Percentiles rank a stretch among this genome's conserved stretches.
phyloP scores from a whole-genome alignment of 176 grass and related monocot species.

The Zea luxurians region DNA sequence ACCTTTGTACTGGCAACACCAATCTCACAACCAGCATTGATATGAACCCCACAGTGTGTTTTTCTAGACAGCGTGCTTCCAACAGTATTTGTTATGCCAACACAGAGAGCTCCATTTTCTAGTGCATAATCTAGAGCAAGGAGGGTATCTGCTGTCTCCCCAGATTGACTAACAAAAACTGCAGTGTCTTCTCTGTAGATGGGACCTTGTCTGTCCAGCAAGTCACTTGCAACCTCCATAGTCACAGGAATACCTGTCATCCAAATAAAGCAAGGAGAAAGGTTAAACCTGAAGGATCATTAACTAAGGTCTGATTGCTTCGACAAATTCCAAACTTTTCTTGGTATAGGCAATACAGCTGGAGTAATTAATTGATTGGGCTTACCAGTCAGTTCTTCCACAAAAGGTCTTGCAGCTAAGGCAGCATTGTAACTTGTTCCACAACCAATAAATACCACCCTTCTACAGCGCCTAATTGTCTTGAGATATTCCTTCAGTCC shows the following conservation, averaged over 20 bases:
- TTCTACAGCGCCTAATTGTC: slow-evolving; percentile 81
- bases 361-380: not conserved
- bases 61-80: slow-evolving; percentile 85
- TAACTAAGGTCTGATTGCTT: slow-evolving; percentile 9
- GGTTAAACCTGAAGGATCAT: not conserved
- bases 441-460: slow-evolving; percentile 87
- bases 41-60: slow-evolving; percentile 94
- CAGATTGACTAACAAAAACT: slow-evolving; percentile 96
- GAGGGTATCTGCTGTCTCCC: slow-evolving; percentile 95
- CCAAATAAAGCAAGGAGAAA: slow-evolving; percentile 20
- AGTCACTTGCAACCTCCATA: slow-evolving; percentile 87
- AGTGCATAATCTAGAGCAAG: slow-evolving; percentile 89
- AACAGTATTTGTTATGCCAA: slow-evolving; percentile 92
- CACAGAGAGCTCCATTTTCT: slow-evolving; percentile 78
- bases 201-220: slow-evolving; percentile 80
- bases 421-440: slow-evolving; percentile 96
- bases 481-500: slow-evolving; percentile 84
- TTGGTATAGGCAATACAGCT: not conserved
- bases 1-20: slow-evolving; percentile 96
- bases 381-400: slow-evolving; percentile 86
- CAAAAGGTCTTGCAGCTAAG: slow-evolving; percentile 77
- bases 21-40: slow-evolving; percentile 96
- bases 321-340: not conserved
- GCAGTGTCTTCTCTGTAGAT: slow-evolving; percentile 86
- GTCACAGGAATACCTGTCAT: slow-evolving; percentile 77